A percentile compares a stretch with the other conserved stretches of the same genome.
phyloP scores from a whole-genome alignment of 371 early-diverging fungal genomes.

The Mucor sp. region DNA sequence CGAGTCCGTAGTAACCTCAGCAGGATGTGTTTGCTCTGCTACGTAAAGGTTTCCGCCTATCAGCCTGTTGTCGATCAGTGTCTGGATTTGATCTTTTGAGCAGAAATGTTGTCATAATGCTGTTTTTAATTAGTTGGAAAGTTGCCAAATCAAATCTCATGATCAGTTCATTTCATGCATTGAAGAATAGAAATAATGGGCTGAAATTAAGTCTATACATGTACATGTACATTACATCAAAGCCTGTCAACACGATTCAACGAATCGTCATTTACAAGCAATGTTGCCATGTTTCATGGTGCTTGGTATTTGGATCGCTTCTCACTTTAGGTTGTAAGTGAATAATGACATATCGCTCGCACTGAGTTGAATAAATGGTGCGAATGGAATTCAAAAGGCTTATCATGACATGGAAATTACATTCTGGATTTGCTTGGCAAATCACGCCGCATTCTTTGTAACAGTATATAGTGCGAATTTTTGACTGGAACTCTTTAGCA shows the following conservation, averaged over 20 bases:
- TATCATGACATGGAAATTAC: neutral
- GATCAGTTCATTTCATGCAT: neutral
- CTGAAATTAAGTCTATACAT: slow-evolving; percentile 2
- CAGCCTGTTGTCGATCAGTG: neutral
- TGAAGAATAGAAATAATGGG: neutral
- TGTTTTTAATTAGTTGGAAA: neutral
- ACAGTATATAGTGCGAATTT: neutral
- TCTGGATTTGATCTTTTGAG: too few relatives aligned
- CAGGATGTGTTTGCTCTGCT: neutral
- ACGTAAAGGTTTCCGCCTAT: neutral
- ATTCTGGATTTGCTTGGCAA: neutral
- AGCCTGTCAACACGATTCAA: neutral
- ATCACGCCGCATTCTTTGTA: neutral
- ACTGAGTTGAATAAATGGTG: neutral
- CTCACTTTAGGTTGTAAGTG: neutral
- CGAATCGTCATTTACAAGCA: neutral
- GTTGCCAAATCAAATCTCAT: neutral
- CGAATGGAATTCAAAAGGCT: neutral
- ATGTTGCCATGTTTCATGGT: neutral
- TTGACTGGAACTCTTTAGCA: neutral
- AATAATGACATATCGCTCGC: neutral
- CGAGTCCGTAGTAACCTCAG: too few relatives aligned
- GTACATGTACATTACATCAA: neutral
- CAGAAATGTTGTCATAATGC: neutral
- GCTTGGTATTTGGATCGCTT: neutral